phyloP scores from a whole-genome alignment of 495 filamentous ascomycete species.

The Penicillium antarcticum region DNA sequence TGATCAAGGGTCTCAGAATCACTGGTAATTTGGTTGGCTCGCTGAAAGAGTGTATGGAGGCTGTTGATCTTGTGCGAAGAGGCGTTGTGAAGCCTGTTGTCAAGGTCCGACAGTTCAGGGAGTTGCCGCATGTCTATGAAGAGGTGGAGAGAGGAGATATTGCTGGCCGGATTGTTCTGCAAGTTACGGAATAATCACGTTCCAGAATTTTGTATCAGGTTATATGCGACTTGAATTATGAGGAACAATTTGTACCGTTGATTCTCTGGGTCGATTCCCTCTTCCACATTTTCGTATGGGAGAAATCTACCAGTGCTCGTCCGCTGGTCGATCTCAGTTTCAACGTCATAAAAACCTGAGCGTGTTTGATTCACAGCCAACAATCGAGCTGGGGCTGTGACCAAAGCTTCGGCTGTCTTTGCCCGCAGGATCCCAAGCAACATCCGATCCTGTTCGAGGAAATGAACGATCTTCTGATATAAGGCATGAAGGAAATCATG shows the following conservation, averaged over 20 bases:
- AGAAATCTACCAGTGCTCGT: background rate
- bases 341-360: background rate
- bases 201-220: background rate
- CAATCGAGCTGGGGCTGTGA: conserved; percentile 23
- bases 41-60: conserved; percentile 51
- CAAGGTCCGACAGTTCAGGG: conserved; percentile 41
- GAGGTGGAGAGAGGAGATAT: conserved; percentile 48
- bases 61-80: conserved; percentile 43
- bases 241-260: too few relatives aligned
- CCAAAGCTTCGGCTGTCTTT: conserved; percentile 29
- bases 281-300: background rate
- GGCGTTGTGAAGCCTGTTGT: conserved; percentile 47
- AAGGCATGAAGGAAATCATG: conserved; percentile 31
- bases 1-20: conserved; percentile 47
- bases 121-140: conserved; percentile 42
- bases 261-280: background rate
- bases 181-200: conserved; percentile 21
- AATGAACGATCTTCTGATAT: conserved; percentile 30
- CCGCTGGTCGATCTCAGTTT: background rate
- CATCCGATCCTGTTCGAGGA: conserved; percentile 25
- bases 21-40: conserved; percentile 47
- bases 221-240: background rate
- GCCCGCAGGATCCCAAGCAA: conserved; percentile 26
- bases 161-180: conserved; percentile 35
- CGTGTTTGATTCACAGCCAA: background rate